Percentiles rank a stretch among this genome's conserved stretches.
Evolutionary conservation across 2,329 filamentous ascomycete species (phyloP).

Genomic region (Aphanoascus verrucosus): DNA sequence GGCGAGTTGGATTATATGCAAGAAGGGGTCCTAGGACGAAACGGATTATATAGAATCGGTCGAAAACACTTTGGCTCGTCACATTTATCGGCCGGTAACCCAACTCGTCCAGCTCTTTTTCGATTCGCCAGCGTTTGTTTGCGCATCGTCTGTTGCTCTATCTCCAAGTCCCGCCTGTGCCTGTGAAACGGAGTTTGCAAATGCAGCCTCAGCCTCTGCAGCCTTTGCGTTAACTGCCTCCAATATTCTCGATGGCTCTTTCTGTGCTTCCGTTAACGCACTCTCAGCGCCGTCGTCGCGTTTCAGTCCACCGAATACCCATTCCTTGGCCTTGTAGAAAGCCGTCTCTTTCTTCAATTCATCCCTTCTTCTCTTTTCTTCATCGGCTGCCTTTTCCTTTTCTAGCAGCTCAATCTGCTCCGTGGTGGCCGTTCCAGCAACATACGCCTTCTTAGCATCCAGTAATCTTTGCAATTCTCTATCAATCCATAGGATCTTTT

Average conservation of each 20-base stretch:
- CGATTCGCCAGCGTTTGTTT: conserved; percentile 16
- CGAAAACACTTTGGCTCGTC: background rate
- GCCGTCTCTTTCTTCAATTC: conserved; percentile 31
- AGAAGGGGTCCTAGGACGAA: background rate
- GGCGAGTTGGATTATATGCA: background rate
- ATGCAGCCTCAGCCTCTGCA: conserved; percentile 18
- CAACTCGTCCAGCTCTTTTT: conserved; percentile 34
- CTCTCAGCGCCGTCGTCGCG: conserved; percentile 22
- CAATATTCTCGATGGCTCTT: conserved; percentile 22
- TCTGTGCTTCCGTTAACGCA: conserved; percentile 12
- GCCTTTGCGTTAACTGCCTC: conserved; percentile 30
- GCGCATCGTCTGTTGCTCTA: background rate
- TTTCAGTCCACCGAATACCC: conserved; percentile 32
- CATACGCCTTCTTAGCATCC: conserved; percentile 34
- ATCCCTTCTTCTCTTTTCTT: conserved; percentile 31
- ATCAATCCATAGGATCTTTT: conserved; percentile 52
- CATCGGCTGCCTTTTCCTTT: conserved; percentile 37
- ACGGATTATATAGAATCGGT: background rate
- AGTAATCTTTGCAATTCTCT: conserved; percentile 34
- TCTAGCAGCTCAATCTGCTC: conserved; percentile 37
- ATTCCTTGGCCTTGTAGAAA: conserved; percentile 31
- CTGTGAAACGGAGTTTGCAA: background rate
- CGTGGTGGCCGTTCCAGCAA: conserved; percentile 30
- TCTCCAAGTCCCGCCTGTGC: background rate
- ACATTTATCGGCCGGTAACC: conserved; percentile 29